A percentile compares a stretch with the other conserved stretches of the same genome.
phyloP scores from a whole-genome alignment of 1,284 basidiomycete species.

The Mrakiaceae sp. region DNA sequence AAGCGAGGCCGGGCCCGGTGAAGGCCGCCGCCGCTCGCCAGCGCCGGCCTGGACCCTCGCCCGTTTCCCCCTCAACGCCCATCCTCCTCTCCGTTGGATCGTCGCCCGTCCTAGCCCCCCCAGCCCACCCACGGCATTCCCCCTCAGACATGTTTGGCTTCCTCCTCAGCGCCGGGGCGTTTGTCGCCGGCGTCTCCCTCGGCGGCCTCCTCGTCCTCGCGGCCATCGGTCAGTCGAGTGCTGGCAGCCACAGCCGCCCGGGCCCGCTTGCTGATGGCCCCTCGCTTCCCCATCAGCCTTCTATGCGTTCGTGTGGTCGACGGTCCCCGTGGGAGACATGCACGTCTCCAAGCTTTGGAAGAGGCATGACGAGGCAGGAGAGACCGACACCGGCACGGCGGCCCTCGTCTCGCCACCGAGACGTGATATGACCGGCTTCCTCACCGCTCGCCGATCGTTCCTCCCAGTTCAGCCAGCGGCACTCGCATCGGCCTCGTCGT shows the following conservation, averaged over 20 bases:
- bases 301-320: no score
- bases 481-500: background rate
- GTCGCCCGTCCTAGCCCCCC: background rate
- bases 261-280: background rate
- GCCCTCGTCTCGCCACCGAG: no score
- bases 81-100: background rate
- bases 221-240: background rate
- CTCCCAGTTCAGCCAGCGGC: background rate
- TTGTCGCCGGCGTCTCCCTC: background rate
- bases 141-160: background rate
- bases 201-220: background rate
- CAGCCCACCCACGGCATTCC: background rate
- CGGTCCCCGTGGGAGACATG: background rate
- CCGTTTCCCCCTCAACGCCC: background rate
- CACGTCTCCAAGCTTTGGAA: background rate
- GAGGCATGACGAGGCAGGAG: background rate
- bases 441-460: background rate
- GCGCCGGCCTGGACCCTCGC: no score
- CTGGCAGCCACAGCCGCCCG: no score
- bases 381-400: background rate
- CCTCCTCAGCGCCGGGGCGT: background rate
- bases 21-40: no score
- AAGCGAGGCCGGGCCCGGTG: no score
- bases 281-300: background rate
- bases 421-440: no score